Evolutionary conservation across 2,329 filamentous ascomycete genomes (phyloP).

Genomic region (Coccinonectria pachysandricola): DNA sequence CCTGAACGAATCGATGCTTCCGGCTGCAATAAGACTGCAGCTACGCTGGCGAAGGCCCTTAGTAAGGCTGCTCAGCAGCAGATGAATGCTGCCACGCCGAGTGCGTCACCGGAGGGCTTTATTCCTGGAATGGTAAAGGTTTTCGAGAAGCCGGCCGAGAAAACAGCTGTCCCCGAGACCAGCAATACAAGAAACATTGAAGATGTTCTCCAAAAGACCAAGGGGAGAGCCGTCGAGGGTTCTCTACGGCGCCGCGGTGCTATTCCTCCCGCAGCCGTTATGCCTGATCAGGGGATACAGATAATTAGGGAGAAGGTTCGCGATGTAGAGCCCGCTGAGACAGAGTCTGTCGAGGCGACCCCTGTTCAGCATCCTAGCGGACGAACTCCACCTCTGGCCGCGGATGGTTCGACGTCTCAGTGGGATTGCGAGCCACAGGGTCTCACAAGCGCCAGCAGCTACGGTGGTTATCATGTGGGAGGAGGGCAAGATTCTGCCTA

Average conservation of each 20-base stretch:
- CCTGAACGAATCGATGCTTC: conserved; percentile 68
- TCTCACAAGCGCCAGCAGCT: conserved; percentile 37
- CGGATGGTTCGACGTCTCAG: conserved; percentile 24
- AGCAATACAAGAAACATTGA: no score
- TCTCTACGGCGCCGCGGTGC: neutral
- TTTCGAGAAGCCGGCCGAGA: neutral
- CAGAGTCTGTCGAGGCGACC: no score
- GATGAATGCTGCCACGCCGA: conserved; percentile 22
- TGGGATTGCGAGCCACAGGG: conserved; percentile 50
- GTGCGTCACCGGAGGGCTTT: conserved; percentile 20
- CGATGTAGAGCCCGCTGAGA: no score
- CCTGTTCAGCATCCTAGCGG: conserved; percentile 1
- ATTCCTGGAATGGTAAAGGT: conserved; percentile 3
- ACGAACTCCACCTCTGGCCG: conserved; percentile 20
- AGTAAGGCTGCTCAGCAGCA: conserved; percentile 27
- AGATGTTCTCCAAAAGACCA: neutral
- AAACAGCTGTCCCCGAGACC: neutral
- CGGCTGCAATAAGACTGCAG: conserved; percentile 57
- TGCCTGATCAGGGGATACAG: neutral
- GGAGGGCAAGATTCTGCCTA: conserved; percentile 61
- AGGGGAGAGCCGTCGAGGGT: conserved; percentile 1
- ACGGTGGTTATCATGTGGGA: conserved; percentile 48
- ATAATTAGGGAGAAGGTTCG: neutral
- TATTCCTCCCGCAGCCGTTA: conserved; percentile 1
- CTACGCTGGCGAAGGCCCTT: conserved; percentile 16